Evolutionary conservation across 1,284 basidiomycete genomes (phyloP).

Genomic region (Athelia psychrophila): DNA sequence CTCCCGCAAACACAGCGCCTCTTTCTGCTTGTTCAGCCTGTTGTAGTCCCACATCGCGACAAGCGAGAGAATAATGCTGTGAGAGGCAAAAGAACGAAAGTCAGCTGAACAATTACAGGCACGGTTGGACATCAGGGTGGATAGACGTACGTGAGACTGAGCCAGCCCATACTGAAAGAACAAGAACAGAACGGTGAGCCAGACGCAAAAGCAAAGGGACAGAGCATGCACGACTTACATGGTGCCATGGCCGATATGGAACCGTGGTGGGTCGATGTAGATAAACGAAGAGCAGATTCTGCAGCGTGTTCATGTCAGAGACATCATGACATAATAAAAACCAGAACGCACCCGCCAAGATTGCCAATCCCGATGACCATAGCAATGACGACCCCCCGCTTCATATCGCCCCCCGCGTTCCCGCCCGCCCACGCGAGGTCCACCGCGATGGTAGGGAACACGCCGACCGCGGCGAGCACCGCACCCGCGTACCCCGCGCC

Average conservation of each 20-base stretch:
- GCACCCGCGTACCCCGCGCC: slow-evolving; percentile 46
- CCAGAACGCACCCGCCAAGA: slow-evolving; percentile 40
- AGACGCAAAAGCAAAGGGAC: slow-evolving; percentile 5
- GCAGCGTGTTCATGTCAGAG: too few relatives aligned
- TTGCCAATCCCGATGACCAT: slow-evolving; percentile 55
- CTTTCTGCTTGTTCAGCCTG: slow-evolving; percentile 38
- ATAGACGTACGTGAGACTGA: slow-evolving; percentile 7
- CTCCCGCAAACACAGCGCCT: slow-evolving; percentile 32
- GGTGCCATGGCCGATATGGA: slow-evolving; percentile 22
- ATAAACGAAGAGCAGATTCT: slow-evolving; percentile 32
- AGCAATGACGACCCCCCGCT: slow-evolving; percentile 50
- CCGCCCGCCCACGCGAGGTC: slow-evolving; percentile 53
- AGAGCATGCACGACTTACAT: slow-evolving; percentile 11
- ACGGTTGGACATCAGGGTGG: neutral
- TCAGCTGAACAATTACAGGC: neutral
- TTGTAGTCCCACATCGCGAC: slow-evolving; percentile 39
- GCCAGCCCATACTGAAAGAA: neutral
- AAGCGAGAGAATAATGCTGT: neutral
- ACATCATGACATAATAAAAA: too few relatives aligned
- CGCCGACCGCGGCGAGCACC: slow-evolving; percentile 51
- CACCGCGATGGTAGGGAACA: slow-evolving; percentile 52
- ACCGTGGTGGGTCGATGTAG: slow-evolving; percentile 23
- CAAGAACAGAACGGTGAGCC: slow-evolving; percentile 1
- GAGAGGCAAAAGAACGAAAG: too few relatives aligned
- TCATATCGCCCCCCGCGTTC: slow-evolving; percentile 53